Evolutionary conservation across 2,329 filamentous ascomycete species (phyloP).

Genomic region (Fusarium buharicum): DNA sequence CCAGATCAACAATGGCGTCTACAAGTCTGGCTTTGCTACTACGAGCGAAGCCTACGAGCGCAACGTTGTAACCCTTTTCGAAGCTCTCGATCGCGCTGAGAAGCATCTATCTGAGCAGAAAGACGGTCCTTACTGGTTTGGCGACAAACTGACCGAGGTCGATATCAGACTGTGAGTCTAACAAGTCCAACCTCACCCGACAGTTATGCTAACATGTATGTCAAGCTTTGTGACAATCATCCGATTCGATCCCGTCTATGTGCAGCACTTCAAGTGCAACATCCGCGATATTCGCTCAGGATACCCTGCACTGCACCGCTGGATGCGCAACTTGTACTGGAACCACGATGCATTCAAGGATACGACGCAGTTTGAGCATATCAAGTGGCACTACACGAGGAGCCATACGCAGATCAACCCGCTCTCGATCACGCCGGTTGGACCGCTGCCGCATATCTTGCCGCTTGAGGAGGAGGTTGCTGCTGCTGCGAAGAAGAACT

Average conservation of each 20-base stretch:
- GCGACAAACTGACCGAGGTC: constrained; percentile 79
- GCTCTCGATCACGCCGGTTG: constrained; percentile 80
- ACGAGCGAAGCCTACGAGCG: constrained; percentile 84
- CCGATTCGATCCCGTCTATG: constrained; percentile 82
- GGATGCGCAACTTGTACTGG: constrained; percentile 90
- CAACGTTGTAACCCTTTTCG: constrained; percentile 76
- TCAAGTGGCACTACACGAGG: constrained; percentile 79
- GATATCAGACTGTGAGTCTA: constrained; percentile 74
- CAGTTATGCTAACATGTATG: constrained; percentile 16
- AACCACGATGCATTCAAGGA: constrained; percentile 78
- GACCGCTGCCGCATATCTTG: constrained; percentile 85
- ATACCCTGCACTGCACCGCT: constrained; percentile 82
- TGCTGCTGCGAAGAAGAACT: constrained; percentile 56
- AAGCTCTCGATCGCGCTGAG: constrained; percentile 80
- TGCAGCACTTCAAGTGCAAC: constrained; percentile 91
- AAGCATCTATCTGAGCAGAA: constrained; percentile 65
- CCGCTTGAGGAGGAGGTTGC: constrained; percentile 80
- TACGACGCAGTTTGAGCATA: constrained; percentile 93
- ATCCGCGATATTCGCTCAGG: constrained; percentile 84
- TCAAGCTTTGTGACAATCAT: constrained; percentile 73
- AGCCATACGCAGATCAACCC: constrained; percentile 75
- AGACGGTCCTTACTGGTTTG: constrained; percentile 77
- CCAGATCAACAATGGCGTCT: constrained; percentile 76
- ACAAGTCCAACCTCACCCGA: background rate
- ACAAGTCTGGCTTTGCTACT: constrained; percentile 84